These are phyloP conservation scores for Eremothecium coryli DNA, from an alignment of 1,139 yeast species.

Conservation along the genomic window DNA sequence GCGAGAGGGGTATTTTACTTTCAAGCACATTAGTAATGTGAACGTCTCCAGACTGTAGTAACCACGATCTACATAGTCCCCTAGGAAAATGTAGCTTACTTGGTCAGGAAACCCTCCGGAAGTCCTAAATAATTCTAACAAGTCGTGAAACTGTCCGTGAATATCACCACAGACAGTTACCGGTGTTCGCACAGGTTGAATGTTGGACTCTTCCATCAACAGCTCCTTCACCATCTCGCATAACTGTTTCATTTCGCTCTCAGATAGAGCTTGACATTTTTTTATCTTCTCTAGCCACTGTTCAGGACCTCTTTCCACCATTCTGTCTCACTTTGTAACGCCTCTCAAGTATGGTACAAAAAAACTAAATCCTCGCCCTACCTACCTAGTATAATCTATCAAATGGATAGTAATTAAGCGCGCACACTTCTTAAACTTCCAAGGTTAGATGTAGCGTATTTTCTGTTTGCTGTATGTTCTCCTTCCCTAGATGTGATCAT, in stretches of 20 bases:
- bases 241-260: constrained; percentile 89
- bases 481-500: no score
- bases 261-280: constrained; percentile 81
- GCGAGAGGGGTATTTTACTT: constrained; percentile 78
- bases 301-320: constrained; percentile 85
- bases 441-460: no score
- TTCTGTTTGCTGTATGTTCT: no score
- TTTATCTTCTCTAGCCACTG: constrained; percentile 92
- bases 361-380: background rate
- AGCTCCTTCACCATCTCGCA: constrained; percentile 90
- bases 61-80: constrained; percentile 97
- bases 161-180: constrained; percentile 99
- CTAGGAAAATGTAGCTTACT: constrained; percentile 71
- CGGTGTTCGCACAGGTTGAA: constrained; percentile 93
- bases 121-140: constrained; percentile 80
- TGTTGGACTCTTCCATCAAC: constrained; percentile 87
- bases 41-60: constrained; percentile 89
- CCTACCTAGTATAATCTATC: no score
- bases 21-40: constrained; percentile 80
- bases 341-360: background rate
- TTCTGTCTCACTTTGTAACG: constrained; percentile 25
- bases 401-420: no score
- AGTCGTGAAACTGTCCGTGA: constrained; percentile 95
- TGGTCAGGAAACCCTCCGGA: constrained; percentile 88
- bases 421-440: no score